phyloP scores from a whole-genome alignment of 2,329 filamentous ascomycete species.

The Fusarium abutilonis region DNA sequence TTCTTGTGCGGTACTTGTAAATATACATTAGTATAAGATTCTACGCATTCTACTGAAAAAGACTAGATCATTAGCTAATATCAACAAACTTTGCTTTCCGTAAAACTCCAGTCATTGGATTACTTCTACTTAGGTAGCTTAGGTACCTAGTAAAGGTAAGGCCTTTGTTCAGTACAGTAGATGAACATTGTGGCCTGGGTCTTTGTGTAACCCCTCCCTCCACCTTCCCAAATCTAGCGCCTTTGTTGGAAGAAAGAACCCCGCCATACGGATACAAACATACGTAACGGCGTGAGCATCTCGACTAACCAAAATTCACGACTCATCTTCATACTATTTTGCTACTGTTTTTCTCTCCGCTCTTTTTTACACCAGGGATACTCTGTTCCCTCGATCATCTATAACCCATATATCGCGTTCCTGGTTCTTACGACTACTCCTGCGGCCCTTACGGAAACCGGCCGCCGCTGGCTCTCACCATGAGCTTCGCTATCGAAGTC shows the following conservation, averaged over 20 bases:
- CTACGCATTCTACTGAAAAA: too few relatives aligned
- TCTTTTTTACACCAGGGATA: slow-evolving; percentile 16
- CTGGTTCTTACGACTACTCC: slow-evolving; percentile 16
- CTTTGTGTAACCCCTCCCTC: slow-evolving; percentile 33
- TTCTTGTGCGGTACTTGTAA: not conserved
- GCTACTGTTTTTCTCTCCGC: slow-evolving; percentile 18
- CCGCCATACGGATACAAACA: slow-evolving; percentile 33
- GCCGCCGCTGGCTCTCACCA: slow-evolving; percentile 50
- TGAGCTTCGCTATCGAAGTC: slow-evolving; percentile 80
- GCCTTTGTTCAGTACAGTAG: slow-evolving; percentile 8
- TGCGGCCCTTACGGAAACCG: slow-evolving; percentile 35
- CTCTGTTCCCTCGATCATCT: slow-evolving; percentile 7
- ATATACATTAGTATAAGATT: too few relatives aligned
- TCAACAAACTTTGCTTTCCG: too few relatives aligned
- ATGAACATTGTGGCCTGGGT: slow-evolving; percentile 30
- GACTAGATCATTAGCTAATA: too few relatives aligned
- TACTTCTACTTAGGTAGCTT: not conserved
- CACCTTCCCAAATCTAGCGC: slow-evolving; percentile 3
- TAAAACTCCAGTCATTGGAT: not conserved
- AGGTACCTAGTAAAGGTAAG: not conserved
- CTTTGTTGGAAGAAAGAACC: slow-evolving; percentile 13
- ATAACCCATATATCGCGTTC: slow-evolving; percentile 2
- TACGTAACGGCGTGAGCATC: slow-evolving; percentile 32
- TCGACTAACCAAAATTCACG: slow-evolving; percentile 34
- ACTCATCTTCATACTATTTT: slow-evolving; percentile 22